These are phyloP conservation scores for Alternaria panax DNA, from an alignment of 2,329 filamentous ascomycete genomes.

Conservation along the genomic window DNA sequence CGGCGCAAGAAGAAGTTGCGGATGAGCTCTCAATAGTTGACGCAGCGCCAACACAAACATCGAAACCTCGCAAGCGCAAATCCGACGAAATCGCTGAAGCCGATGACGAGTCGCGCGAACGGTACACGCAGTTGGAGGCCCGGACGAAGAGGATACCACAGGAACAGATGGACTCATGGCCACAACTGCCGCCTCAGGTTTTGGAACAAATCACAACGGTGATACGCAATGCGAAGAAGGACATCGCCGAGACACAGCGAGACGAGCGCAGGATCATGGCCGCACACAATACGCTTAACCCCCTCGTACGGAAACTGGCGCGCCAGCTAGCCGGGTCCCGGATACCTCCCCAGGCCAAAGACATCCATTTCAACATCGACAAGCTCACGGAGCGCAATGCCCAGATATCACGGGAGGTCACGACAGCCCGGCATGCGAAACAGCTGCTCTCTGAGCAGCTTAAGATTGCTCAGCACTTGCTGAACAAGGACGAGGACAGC, in stretches of 20 bases:
- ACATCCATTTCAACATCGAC: conserved; percentile 69
- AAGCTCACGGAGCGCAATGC: conserved; percentile 66
- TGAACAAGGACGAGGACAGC: conserved; percentile 38
- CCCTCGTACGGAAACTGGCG: conserved; percentile 63
- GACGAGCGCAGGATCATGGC: conserved; percentile 58
- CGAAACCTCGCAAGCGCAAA: conserved; percentile 32
- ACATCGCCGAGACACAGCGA: conserved; percentile 65
- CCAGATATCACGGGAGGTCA: conserved; percentile 59
- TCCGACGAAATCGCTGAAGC: conserved; percentile 31
- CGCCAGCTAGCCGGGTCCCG: conserved; percentile 67
- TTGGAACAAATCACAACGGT: conserved; percentile 64
- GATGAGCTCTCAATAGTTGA: conserved; percentile 18
- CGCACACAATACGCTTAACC: conserved; percentile 64
- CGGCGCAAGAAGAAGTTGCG: conserved; percentile 17
- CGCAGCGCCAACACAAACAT: conserved; percentile 2
- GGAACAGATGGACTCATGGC: conserved; percentile 57
- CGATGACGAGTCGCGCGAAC: conserved; percentile 25
- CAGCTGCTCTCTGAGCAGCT: conserved; percentile 67
- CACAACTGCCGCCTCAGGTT: conserved; percentile 62
- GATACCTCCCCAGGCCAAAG: conserved; percentile 66
- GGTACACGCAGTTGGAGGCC: conserved; percentile 45
- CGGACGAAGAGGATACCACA: conserved; percentile 48
- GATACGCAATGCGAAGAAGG: conserved; percentile 66
- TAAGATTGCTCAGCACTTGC: conserved; percentile 59
- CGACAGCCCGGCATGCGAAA: conserved; percentile 68